Conservation (phyloP, 2,329 filamentous ascomycete species). For the Pyrenophora graminea region DNA sequence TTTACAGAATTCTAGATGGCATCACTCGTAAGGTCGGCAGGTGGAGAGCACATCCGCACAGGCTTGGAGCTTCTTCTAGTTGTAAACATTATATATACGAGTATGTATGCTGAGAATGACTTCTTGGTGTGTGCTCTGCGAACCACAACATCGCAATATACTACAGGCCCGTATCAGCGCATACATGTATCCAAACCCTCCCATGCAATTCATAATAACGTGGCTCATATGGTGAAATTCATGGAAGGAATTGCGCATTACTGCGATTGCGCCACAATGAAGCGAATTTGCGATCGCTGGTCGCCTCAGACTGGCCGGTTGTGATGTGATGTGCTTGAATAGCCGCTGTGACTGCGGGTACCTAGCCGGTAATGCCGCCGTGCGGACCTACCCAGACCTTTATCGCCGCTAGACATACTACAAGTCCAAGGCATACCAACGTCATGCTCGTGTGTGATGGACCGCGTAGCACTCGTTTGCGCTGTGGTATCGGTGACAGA, state of each 20-base stretch:
- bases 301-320: not conserved
- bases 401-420: slow-evolving; percentile 4
- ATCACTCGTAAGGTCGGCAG: not conserved
- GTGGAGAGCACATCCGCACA: not conserved
- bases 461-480: not conserved
- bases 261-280: slow-evolving; percentile 3
- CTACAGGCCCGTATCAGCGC: no score
- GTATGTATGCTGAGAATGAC: not conserved
- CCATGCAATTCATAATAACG: not conserved
- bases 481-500: not conserved
- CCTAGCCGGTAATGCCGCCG: not conserved
- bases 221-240: not conserved
- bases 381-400: slow-evolving; percentile 1
- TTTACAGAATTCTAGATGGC: not conserved
- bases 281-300: not conserved
- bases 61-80: not conserved
- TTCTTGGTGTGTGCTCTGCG: no score
- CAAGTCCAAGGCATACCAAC: not conserved
- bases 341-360: slow-evolving; percentile 6
- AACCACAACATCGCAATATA: no score
- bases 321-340: not conserved
- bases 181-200: no score
- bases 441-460: not conserved
- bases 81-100: not conserved
- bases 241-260: not conserved